Base-by-base conservation (phyloP, 805 yeast genomes). In the Pichia occidentalis region DNA sequence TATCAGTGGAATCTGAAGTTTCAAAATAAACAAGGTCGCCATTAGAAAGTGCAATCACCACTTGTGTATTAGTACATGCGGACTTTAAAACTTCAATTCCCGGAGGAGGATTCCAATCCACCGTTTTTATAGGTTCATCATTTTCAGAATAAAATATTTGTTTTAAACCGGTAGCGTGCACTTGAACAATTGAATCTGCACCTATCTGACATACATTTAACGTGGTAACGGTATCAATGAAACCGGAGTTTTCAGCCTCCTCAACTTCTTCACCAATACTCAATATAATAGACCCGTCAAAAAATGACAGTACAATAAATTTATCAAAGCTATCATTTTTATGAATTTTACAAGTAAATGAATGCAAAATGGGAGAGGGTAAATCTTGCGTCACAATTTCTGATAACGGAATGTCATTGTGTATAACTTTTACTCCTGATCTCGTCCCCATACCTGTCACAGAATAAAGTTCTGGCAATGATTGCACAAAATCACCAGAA, bases 11-110 rank as follows among this genome's bases (percentile, higher is more conserved):
- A 9, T 70, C 70, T 46, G 76, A 85, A 21, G 78, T 63, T 57
- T 90, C 97, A 57, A 92, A 90, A 58, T 90, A 90, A 3, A 81
- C 79, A 4, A 90, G 49, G 40, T 83, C 88, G 39, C 77, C 67
- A 50, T 80, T 84, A 2, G 92, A 78, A 4, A 92, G 59, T 0
- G 79, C 86, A 4, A 90, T 49, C 0, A 73, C 75, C 1, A 88
- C 63, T 57, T 92, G 97, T 2, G 71, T 67, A 18, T 68, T 63
- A 13, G 86, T 85, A 3, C 80, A 59, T 1, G 84, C 54, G 1
- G 85, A 80, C n/a, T 65, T 60, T 0, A 71, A 50, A 27, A 92
- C 68, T 18, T 70, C 64, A 16, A 78, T 73, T 3, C 92, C 95
- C 0, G 80, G 77, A 0, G 96, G 95, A 1, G 95, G 85, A 21